Percentiles rank a stretch among this genome's conserved stretches.
Evolutionary conservation across 2,329 filamentous ascomycete genomes (phyloP).

Genomic region (Fusarium pseudoanthophilum): DNA sequence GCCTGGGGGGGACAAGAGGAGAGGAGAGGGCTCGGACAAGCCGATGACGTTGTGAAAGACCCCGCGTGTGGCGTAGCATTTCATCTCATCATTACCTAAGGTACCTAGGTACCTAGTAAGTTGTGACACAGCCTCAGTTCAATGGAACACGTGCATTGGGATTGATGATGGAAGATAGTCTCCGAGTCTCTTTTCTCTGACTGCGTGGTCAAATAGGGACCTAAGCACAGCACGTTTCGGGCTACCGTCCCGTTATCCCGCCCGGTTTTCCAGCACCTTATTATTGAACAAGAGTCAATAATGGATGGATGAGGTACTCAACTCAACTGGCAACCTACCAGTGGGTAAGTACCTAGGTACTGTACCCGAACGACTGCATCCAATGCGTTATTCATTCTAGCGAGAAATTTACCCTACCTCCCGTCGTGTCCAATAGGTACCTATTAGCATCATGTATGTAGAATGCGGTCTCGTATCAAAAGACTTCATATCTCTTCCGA

Average conservation of each 20-base stretch:
- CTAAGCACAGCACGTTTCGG: background rate
- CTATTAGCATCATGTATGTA: background rate
- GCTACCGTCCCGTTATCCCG: slow-evolving; percentile 4
- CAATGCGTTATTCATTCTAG: slow-evolving; percentile 1
- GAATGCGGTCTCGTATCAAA: background rate
- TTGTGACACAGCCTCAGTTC: slow-evolving; percentile 27
- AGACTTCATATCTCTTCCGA: background rate
- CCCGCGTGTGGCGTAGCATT: slow-evolving; percentile 33
- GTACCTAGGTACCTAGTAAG: no score
- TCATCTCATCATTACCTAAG: background rate
- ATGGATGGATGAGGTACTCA: background rate
- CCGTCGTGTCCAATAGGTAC: background rate
- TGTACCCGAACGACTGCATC: background rate
- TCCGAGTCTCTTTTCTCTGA: background rate
- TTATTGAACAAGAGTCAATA: background rate
- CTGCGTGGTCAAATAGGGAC: background rate
- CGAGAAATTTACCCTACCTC: slow-evolving; percentile 18
- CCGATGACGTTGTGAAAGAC: slow-evolving; percentile 23
- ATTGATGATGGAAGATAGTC: background rate
- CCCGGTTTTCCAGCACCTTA: background rate
- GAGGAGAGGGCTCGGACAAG: background rate
- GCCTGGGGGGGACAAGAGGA: background rate
- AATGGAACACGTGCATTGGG: background rate
- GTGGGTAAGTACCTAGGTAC: background rate
- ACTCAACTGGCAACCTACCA: background rate